Base-by-base conservation (phyloP, 495 filamentous ascomycete species). In the Amphirosellinia nigrospora region DNA sequence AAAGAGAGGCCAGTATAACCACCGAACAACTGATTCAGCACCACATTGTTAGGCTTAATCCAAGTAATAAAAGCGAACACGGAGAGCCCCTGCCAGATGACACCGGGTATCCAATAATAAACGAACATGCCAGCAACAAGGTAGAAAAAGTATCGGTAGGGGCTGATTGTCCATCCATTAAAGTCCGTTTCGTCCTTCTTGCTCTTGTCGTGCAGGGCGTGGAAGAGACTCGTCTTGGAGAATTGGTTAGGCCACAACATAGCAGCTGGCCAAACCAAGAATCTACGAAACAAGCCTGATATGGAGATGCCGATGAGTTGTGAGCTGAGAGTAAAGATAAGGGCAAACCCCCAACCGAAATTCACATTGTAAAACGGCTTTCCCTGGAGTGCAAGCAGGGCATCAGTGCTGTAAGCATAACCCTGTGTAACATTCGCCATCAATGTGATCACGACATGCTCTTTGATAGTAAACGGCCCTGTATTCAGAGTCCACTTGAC, bases 231-330 rank as follows among this genome's bases (percentile, higher is more conserved):
- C 0, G 84, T 82, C 63, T 88, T 90, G 73, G 88, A 83, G 41
- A 91, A 82, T 61, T 79, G 86, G 3, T 78, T 79, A 0, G 89
- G 89, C 87, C 88, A 91, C 64, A 91, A 86, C 86, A 90, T 89
- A 9, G 88, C 86, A 6, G 88, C 84, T 9, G 85, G 87, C 79
- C 66, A 87, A 56, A 91, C 83, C 34, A 91, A 73, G 67, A 87
- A 88, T 26, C 83, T 82, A n/a, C 85, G 81, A 70, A 89, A 88
- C 72, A 90, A 82, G 4, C 89, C 89, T 0, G 89, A 88, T 21
- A 92, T 73, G 4, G 88, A 88, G 68, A 89, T 89, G 3, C 89
- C 89, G 55, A 91, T 85, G 13, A 89, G 76, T 71, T 92, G 89
- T 2, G 88, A 90, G n/a, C 88, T 87, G 43, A 92, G 81, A 28